Base-by-base conservation (phyloP, 2,329 filamentous ascomycete genomes). In the Botrytis paeoniae region DNA sequence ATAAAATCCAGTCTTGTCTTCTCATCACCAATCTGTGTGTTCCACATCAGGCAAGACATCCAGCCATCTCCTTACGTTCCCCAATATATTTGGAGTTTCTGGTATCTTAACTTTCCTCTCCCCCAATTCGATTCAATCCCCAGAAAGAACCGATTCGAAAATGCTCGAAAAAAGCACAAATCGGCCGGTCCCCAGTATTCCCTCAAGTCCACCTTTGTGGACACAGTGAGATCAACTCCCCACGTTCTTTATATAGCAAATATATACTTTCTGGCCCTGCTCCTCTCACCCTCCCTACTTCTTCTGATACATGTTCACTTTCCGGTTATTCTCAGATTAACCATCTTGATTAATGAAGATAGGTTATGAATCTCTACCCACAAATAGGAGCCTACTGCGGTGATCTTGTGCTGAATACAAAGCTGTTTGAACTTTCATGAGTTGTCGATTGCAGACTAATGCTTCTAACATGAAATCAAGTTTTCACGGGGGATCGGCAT, bases 331-430 rank as follows among this genome's bases (percentile, higher is more conserved):
- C 12, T 14, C n/a, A 29, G 51, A 57, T 57, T 7, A 18, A 3
- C 3, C 3, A 1, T 29, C 51, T 32, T 7, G 51, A 32, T 29
- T 18, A 29, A 29, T 51, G 1, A 0, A n/a, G 10, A n/a, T 51
- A 39, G 41, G 6, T 2, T 25, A 18, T 18, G 4, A 1, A 32
- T 9, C n/a, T 57, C 18, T 57, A 0, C 6, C 51, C n/a, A 57
- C n/a, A 18, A 57, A 16, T 29, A 3, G n/a, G 14, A 29, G 6
- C n/a, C 1, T 3, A 9, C 7, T 4, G 12, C 14, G n/a, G 3
- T 4, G 51, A 9, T 1, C 6, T 57, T 14, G 14, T 57, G 14
- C 51, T 57, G 6, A 29, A 32, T 18, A 18, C 0, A 57, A 54
- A 0, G 25, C 4, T 29, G 6, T 8, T 18, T 54, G 14, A 16